Evolutionary conservation across 139 green algal species (phyloP).

Genomic region (Chlorella sorokiniana): DNA sequence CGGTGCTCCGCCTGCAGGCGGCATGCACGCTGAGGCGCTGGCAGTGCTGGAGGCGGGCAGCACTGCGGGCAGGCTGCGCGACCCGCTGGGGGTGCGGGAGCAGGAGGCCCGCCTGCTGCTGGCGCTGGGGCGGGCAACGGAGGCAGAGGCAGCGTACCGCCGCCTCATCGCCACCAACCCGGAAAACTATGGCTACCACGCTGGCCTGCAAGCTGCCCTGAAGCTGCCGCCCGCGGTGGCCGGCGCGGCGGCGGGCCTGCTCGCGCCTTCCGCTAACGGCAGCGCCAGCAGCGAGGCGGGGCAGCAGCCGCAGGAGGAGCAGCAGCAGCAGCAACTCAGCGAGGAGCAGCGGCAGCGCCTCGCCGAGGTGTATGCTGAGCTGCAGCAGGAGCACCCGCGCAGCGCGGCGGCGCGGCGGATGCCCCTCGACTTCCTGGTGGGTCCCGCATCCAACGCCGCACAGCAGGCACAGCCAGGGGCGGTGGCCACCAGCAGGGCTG

Average conservation of each 20-base stretch:
- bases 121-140: constrained; percentile 40
- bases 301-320: neutral
- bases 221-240: constrained; percentile 41
- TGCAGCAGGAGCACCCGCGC: constrained; percentile 67
- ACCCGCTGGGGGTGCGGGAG: constrained; percentile 76
- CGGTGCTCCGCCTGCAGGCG: constrained; percentile 44
- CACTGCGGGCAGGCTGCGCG: constrained; percentile 71
- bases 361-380: constrained; percentile 73
- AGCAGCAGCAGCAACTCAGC: constrained; percentile 15
- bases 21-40: constrained; percentile 52
- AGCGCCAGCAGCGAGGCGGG: neutral
- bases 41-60: constrained; percentile 52
- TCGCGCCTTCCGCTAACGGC: too few species aligned
- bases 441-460: too few species aligned
- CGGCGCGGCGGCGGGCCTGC: neutral
- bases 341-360: constrained; percentile 59
- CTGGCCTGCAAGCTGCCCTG: constrained; percentile 64
- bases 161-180: constrained; percentile 75
- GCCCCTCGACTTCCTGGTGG: constrained; percentile 87
- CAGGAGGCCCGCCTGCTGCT: constrained; percentile 67
- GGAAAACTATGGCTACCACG: constrained; percentile 83
- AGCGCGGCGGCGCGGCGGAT: constrained; percentile 73
- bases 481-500: too few species aligned
- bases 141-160: constrained; percentile 77
- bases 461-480: too few species aligned